Base-by-base conservation (phyloP, 2,329 filamentous ascomycete genomes). In the Trichoderma sp. region DNA sequence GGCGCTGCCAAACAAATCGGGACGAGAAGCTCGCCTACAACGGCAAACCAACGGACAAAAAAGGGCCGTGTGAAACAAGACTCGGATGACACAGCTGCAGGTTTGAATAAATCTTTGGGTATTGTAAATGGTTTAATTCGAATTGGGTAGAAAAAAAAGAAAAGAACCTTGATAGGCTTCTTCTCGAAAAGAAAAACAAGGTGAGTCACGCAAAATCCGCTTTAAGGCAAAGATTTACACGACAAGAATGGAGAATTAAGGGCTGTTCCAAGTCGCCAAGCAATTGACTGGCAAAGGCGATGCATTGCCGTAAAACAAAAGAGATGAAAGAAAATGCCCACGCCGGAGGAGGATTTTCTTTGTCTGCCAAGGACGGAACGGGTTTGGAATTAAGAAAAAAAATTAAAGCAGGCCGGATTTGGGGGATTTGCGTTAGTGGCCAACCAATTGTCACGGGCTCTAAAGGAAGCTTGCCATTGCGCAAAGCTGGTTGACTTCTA, bases 401-500 rank as follows among this genome's bases (percentile, higher is more conserved):
- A 35, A 5, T 5, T 21, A 33, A 68, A 29, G 52, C n/a, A 4
- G 21, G 37, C 27, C n/a, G 7, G 33, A 68, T 37, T 16, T 29
- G 16, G 31, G 52, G n/a, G 27, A n/a, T 24, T 47, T 49, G 52
- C 47, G 8, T 58, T 69, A 43, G 47, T 56, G 52, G 55, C 68
- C 68, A 69, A 69, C 68, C 68, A 65, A 65, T 69, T 65, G 68
- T 60, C 68, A 69, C 68, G 68, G 43, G 68, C 60, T 60, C 56
- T 24, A 19, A 47, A 43, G 33, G 62, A 4, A 60, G 68, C 68
- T 61, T 43, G 61, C 37, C 43, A 69, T 69, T 69, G 68, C 68
- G 61, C 61, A 24, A 65, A 29, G 5, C 16, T 4, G 37, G 7
- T 43, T 1, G 37, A 5, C 21, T 27, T 27, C 7, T 8, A 55